These are phyloP conservation scores for Nemophila menziesii DNA, from an alignment of 257 asterid genomes.

Conservation along the genomic window DNA sequence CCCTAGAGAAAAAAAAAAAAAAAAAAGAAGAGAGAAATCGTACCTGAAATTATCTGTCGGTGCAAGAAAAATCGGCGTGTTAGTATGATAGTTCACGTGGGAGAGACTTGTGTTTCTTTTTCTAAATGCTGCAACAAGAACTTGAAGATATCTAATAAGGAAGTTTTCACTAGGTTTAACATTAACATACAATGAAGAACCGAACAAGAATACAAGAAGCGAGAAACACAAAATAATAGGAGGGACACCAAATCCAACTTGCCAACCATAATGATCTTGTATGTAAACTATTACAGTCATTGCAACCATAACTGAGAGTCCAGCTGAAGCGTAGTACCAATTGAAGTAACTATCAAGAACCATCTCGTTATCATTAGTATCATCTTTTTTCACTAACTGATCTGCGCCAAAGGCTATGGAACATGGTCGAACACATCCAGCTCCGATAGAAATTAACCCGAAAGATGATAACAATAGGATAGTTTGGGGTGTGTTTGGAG, in stretches of 20 bases:
- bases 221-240: conserved; percentile 31
- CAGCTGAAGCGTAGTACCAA: conserved; percentile 53
- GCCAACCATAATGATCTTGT: conserved; percentile 72
- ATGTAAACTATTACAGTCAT: conserved; percentile 49
- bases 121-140: conserved; percentile 39
- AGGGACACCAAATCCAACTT: conserved; percentile 55
- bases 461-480: conserved; percentile 28
- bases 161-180: conserved; percentile 31
- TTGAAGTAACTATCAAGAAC: conserved; percentile 33
- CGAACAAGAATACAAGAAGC: conserved; percentile 31
- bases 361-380: conserved; percentile 6
- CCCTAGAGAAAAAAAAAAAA: background rate
- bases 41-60: conserved; percentile 54
- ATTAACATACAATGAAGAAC: conserved; percentile 39
- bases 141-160: conserved; percentile 39
- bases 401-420: conserved; percentile 65
- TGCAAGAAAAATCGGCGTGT: conserved; percentile 22
- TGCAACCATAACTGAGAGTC: conserved; percentile 32
- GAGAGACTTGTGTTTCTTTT: conserved; percentile 26
- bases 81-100: conserved; percentile 25
- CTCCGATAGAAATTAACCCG: conserved; percentile 58
- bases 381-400: conserved; percentile 31
- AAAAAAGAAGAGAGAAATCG: background rate
- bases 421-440: conserved; percentile 50
- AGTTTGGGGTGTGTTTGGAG: conserved; percentile 33